A percentile compares a stretch with the other conserved stretches of the same genome.
These are phyloP conservation scores for Globisporangium middletonii DNA, from an alignment of 352 stramenopile species.

Conservation along the genomic window DNA sequence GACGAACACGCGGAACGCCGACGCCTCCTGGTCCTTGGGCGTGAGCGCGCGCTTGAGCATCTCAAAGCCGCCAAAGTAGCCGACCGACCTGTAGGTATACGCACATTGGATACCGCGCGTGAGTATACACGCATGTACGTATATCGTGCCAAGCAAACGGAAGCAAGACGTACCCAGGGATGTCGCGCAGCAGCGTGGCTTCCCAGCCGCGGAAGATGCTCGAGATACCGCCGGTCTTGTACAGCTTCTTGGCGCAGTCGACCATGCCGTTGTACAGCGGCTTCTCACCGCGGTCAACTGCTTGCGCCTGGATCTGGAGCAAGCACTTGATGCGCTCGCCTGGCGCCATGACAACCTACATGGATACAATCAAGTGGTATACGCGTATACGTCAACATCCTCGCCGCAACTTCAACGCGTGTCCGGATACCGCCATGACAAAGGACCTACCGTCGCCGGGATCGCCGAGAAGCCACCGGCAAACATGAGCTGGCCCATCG, in stretches of 20 bases:
- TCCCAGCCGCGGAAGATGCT: constrained; percentile 94
- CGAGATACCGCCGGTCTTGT: constrained; percentile 85
- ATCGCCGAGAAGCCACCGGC: constrained; percentile 88
- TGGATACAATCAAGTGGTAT: background rate
- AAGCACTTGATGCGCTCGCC: constrained; percentile 97
- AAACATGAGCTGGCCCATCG: constrained; percentile 86
- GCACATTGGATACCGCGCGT: background rate
- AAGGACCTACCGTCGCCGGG: constrained; percentile 42
- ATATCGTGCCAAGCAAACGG: background rate
- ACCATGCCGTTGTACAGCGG: constrained; percentile 93
- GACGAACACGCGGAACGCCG: constrained; percentile 86
- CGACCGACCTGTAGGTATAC: constrained; percentile 62
- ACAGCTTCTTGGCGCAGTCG: constrained; percentile 93
- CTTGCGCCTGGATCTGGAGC: constrained; percentile 89
- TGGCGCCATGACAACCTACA: constrained; percentile 89
- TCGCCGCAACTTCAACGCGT: background rate
- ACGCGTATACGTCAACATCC: background rate
- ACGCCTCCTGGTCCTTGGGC: constrained; percentile 69
- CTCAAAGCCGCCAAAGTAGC: constrained; percentile 95
- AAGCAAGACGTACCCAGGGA: constrained; percentile 75
- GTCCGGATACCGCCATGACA: background rate
- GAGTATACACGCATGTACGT: background rate
- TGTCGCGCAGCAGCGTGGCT: constrained; percentile 92
- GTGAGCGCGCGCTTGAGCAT: constrained; percentile 87
- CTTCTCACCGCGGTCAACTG: constrained; percentile 64